phyloP scores from a whole-genome alignment of 78 protist genomes.

The Isochrysis galbana region DNA sequence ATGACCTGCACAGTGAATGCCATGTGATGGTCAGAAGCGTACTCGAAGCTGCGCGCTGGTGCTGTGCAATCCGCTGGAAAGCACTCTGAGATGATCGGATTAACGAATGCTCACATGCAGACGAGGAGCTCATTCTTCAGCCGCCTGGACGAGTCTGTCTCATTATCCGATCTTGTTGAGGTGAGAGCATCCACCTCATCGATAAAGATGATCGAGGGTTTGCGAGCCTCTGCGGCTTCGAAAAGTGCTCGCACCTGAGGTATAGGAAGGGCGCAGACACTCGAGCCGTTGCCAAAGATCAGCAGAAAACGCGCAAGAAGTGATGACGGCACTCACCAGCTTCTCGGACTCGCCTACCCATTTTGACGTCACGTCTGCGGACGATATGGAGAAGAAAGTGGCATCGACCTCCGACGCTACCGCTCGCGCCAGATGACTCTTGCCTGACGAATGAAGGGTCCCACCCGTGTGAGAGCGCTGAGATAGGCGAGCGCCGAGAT shows the following conservation, averaged over 20 bases:
- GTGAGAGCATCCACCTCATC: slow-evolving; percentile 98
- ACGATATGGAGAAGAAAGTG: slow-evolving; percentile 92
- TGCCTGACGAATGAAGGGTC: slow-evolving; percentile 89
- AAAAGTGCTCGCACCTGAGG: slow-evolving; percentile 82
- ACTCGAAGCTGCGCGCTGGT: no score
- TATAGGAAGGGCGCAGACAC: no score
- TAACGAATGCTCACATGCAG: slow-evolving; percentile 89
- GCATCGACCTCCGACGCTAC: slow-evolving; percentile 96
- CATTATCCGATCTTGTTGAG: slow-evolving; percentile 82
- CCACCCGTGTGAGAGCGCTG: neutral
- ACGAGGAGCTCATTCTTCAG: slow-evolving; percentile 98
- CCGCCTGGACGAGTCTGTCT: slow-evolving; percentile 89
- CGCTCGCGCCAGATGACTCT: slow-evolving; percentile 96
- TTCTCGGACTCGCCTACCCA: slow-evolving; percentile 97
- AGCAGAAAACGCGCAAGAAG: no score
- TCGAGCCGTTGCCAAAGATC: no score
- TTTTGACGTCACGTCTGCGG: slow-evolving; percentile 92
- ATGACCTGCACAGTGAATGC: no score
- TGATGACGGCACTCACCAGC: slow-evolving; percentile 24
- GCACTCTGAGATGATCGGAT: no score
- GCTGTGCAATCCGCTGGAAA: no score
- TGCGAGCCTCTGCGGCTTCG: slow-evolving; percentile 89
- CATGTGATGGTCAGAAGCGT: no score
- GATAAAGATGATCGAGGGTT: slow-evolving; percentile 93
- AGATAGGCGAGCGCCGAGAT: no score